Conservation (phyloP, 805 yeast genomes). For the Saccharomyces jurei region DNA sequence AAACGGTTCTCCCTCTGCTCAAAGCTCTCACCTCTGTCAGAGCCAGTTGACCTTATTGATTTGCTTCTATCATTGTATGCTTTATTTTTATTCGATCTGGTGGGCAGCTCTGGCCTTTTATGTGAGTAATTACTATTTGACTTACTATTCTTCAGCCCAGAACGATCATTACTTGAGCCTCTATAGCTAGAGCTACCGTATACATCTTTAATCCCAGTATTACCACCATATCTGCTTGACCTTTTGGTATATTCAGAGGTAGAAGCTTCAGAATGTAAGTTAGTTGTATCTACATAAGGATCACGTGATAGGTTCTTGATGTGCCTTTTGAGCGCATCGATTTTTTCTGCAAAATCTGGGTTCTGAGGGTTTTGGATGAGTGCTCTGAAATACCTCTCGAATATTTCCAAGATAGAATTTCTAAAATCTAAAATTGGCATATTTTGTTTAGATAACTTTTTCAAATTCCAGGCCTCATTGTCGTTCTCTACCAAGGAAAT, state of each 20-base stretch:
- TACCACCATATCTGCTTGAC: slow-evolving; percentile 13
- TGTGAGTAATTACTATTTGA: neutral
- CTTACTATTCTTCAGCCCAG: neutral
- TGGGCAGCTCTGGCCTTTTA: neutral
- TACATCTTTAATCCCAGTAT: neutral
- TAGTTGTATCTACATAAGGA: slow-evolving; percentile 2
- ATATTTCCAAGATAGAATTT: slow-evolving; percentile 2
- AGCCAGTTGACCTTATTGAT: neutral
- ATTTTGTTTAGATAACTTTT: slow-evolving; percentile 3
- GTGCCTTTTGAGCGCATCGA: slow-evolving; percentile 7
- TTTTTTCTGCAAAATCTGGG: slow-evolving; percentile 9
- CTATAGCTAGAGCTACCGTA: neutral
- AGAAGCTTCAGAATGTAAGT: slow-evolving; percentile 9
- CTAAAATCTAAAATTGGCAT: slow-evolving; percentile 10
- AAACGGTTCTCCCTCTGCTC: neutral
- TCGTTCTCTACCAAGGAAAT: slow-evolving; percentile 11
- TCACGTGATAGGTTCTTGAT: slow-evolving; percentile 4
- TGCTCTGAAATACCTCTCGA: slow-evolving; percentile 11
- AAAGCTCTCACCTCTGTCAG: neutral
- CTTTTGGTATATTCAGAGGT: slow-evolving; percentile 5
- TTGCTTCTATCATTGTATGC: neutral
- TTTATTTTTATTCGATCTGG: neutral
- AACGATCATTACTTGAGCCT: neutral
- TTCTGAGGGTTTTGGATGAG: slow-evolving; percentile 10
- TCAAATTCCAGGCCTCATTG: slow-evolving; percentile 4